Conservation (phyloP, 2,329 filamentous ascomycete genomes). For the Hypoxylon sp. region DNA sequence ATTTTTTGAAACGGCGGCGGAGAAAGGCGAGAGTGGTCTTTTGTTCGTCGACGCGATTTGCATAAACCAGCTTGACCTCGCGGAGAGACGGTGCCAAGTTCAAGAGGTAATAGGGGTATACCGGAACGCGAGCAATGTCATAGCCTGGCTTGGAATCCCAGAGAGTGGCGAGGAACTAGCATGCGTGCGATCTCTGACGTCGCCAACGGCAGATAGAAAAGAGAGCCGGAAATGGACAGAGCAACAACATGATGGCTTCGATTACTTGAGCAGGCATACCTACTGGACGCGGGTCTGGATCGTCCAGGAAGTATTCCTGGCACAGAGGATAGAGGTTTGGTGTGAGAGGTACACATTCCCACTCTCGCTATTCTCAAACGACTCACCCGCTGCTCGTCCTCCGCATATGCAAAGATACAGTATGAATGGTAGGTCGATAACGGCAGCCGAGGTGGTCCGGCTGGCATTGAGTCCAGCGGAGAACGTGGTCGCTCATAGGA, state of each 20-base stretch:
- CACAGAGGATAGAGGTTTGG: conserved; percentile 22
- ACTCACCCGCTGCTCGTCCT: too few relatives aligned
- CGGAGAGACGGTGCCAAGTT: conserved; percentile 23
- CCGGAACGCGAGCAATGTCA: conserved; percentile 19
- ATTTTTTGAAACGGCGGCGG: conserved; percentile 17
- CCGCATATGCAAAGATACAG: too few relatives aligned
- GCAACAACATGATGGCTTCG: conserved; percentile 21
- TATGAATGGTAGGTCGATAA: not conserved
- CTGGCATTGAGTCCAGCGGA: conserved; percentile 23
- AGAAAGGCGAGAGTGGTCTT: conserved; percentile 11
- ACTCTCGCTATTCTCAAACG: conserved; percentile 16
- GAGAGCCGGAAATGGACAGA: conserved; percentile 11
- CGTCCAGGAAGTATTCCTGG: conserved; percentile 33
- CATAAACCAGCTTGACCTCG: conserved; percentile 26
- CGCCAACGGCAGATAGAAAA: not conserved
- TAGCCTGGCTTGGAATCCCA: conserved; percentile 26
- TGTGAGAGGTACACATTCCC: conserved; percentile 29
- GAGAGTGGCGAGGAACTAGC: not conserved
- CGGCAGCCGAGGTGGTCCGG: conserved; percentile 1
- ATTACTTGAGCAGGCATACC: conserved; percentile 27
- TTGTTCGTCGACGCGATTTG: conserved; percentile 35
- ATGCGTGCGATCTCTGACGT: conserved; percentile 11
- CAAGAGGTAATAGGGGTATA: conserved; percentile 26
- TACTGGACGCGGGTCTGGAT: conserved; percentile 34
- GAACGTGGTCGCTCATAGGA: conserved; percentile 17